Percentiles rank a stretch among this genome's conserved stretches.
Conservation (phyloP, 2,329 filamentous ascomycete genomes). For the Septoria linicola region DNA sequence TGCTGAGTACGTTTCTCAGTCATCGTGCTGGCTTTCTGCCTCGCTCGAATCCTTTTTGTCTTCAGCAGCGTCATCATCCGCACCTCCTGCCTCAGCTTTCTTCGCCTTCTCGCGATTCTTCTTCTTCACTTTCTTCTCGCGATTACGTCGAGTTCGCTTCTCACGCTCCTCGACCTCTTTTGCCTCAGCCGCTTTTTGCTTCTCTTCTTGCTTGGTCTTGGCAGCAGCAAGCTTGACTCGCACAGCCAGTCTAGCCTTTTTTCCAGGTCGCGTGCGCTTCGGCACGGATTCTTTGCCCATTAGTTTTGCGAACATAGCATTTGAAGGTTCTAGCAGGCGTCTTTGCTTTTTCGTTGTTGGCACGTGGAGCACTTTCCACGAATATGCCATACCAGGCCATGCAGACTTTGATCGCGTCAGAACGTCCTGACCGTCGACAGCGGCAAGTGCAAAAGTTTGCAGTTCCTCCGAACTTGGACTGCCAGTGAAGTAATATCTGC, state of each 20-base stretch:
- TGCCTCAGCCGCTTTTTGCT: slow-evolving; percentile 28
- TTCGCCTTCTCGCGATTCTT: slow-evolving; percentile 38
- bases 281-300: background rate
- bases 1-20: too few species aligned
- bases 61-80: background rate
- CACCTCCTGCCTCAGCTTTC: slow-evolving; percentile 26
- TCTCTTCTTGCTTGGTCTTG: slow-evolving; percentile 27
- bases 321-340: slow-evolving; percentile 1
- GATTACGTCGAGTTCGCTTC: slow-evolving; percentile 37
- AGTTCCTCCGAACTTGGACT: slow-evolving; percentile 1
- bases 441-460: slow-evolving; percentile 18
- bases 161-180: slow-evolving; percentile 35
- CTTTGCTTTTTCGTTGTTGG: slow-evolving; percentile 20
- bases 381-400: slow-evolving; percentile 25
- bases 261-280: slow-evolving; percentile 35
- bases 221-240: slow-evolving; percentile 29
- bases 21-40: background rate
- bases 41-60: background rate
- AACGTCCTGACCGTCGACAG: slow-evolving; percentile 24
- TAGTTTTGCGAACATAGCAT: slow-evolving; percentile 16
- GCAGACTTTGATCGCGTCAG: slow-evolving; percentile 7
- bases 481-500: slow-evolving; percentile 26
- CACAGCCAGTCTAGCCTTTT: slow-evolving; percentile 35
- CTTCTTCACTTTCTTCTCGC: slow-evolving; percentile 41
- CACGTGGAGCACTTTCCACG: slow-evolving; percentile 28